Evolutionary conservation across 1,284 basidiomycete species (phyloP).

Genomic region (Mycosarcoma mackinlayi): DNA sequence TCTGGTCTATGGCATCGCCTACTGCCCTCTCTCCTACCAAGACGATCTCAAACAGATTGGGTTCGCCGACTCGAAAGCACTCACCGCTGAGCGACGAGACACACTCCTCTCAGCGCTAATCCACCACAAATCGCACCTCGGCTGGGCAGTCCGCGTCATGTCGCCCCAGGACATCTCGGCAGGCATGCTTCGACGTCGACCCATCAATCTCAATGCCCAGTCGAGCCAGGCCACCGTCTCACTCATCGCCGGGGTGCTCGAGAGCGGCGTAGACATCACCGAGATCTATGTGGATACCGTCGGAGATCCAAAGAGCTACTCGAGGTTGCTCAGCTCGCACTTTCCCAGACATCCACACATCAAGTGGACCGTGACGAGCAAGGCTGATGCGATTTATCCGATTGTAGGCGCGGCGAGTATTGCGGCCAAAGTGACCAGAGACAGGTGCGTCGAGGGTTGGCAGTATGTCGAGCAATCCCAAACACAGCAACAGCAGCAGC

Average conservation of each 20-base stretch:
- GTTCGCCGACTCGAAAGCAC: constrained; percentile 94
- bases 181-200: constrained; percentile 86
- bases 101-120: constrained; percentile 64
- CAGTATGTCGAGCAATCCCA: constrained; percentile 71
- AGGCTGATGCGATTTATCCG: constrained; percentile 94
- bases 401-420: constrained; percentile 97
- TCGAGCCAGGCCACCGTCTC: constrained; percentile 90
- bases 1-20: constrained; percentile 93
- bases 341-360: constrained; percentile 63
- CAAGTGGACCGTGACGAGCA: constrained; percentile 86
- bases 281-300: constrained; percentile 97
- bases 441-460: constrained; percentile 90
- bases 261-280: constrained; percentile 82
- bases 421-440: constrained; percentile 94
- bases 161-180: constrained; percentile 91
- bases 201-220: constrained; percentile 90
- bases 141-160: constrained; percentile 83
- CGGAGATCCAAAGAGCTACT: constrained; percentile 85
- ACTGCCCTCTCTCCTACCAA: constrained; percentile 84
- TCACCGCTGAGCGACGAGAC: constrained; percentile 74
- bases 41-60: constrained; percentile 80
- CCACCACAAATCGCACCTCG: constrained; percentile 64
- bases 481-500: neutral
- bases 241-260: constrained; percentile 84
- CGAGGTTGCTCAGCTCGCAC: constrained; percentile 68